Evolutionary conservation across 2,329 filamentous ascomycete genomes (phyloP).

Genomic region (Chaetomiaceae sp.): DNA sequence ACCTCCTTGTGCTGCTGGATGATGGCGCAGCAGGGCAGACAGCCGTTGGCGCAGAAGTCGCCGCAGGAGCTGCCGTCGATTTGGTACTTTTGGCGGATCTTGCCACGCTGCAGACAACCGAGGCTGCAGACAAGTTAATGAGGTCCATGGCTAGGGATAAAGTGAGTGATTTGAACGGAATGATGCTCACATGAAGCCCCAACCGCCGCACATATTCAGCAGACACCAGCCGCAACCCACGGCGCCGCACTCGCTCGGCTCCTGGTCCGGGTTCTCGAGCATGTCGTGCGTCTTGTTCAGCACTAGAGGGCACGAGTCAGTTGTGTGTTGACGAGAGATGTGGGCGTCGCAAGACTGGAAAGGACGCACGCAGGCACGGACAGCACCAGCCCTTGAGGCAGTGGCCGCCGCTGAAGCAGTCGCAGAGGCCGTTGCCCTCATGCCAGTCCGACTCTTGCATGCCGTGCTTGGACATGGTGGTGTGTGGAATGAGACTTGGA

Average conservation of each 20-base stretch:
- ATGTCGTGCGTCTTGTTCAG: slow-evolving; percentile 32
- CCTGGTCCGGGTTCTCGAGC: slow-evolving; percentile 30
- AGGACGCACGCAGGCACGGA: slow-evolving; percentile 30
- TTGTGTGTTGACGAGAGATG: background rate
- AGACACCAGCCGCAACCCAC: slow-evolving; percentile 16
- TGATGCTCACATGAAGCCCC: slow-evolving; percentile 26
- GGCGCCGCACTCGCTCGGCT: slow-evolving; percentile 29
- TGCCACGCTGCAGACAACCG: slow-evolving; percentile 39
- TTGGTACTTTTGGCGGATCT: slow-evolving; percentile 41
- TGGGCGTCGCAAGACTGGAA: background rate
- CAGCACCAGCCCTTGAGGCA: slow-evolving; percentile 30
- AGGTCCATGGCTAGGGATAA: no score
- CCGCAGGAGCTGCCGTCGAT: slow-evolving; percentile 39
- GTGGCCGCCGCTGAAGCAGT: slow-evolving; percentile 26
- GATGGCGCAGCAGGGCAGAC: slow-evolving; percentile 44
- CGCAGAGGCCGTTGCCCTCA: slow-evolving; percentile 24
- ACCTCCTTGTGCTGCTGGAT: slow-evolving; percentile 40
- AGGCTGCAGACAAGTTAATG: slow-evolving; percentile 32
- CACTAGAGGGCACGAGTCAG: slow-evolving; percentile 18
- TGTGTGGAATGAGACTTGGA: background rate
- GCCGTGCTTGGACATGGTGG: background rate
- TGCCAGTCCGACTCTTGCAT: slow-evolving; percentile 26
- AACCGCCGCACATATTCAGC: slow-evolving; percentile 28
- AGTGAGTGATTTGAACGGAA: background rate
- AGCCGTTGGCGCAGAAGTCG: slow-evolving; percentile 41